Conservation (phyloP, 148 eudicot species). For the Cornus controversa region DNA sequence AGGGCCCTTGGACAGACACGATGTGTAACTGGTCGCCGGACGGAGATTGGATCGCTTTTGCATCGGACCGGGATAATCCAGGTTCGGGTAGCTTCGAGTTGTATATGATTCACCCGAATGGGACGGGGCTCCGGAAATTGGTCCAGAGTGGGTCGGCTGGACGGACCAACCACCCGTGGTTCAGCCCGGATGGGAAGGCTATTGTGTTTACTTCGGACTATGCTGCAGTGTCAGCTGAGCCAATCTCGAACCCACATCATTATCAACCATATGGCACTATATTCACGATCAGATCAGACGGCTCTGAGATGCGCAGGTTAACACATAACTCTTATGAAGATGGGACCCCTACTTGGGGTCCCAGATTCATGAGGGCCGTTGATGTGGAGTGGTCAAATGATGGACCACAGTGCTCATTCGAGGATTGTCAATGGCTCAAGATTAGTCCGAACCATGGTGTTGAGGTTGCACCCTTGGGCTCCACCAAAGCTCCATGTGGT, state of each 20-base stretch:
- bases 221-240: slow-evolving; percentile 89
- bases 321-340: slow-evolving; percentile 88
- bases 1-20: slow-evolving; percentile 86
- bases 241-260: slow-evolving; percentile 77
- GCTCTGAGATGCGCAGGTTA: slow-evolving; percentile 56
- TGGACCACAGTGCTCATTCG: slow-evolving; percentile 52
- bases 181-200: slow-evolving; percentile 71
- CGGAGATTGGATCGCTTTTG: slow-evolving; percentile 86
- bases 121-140: slow-evolving; percentile 70
- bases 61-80: slow-evolving; percentile 64
- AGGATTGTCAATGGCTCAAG: slow-evolving; percentile 76
- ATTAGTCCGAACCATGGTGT: slow-evolving; percentile 9
- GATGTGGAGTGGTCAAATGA: slow-evolving; percentile 41
- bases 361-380: slow-evolving; percentile 30
- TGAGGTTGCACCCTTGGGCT: background rate
- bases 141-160: slow-evolving; percentile 70
- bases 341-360: slow-evolving; percentile 93
- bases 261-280: slow-evolving; percentile 89
- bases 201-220: slow-evolving; percentile 79
- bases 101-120: slow-evolving; percentile 71
- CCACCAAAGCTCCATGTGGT: slow-evolving; percentile 27
- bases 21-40: slow-evolving; percentile 90
- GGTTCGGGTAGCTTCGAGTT: slow-evolving; percentile 71
- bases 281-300: slow-evolving; percentile 58
- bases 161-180: slow-evolving; percentile 81